phyloP scores from a whole-genome alignment of 371 early-diverging fungal genomes.

The Coemansia sp. region DNA sequence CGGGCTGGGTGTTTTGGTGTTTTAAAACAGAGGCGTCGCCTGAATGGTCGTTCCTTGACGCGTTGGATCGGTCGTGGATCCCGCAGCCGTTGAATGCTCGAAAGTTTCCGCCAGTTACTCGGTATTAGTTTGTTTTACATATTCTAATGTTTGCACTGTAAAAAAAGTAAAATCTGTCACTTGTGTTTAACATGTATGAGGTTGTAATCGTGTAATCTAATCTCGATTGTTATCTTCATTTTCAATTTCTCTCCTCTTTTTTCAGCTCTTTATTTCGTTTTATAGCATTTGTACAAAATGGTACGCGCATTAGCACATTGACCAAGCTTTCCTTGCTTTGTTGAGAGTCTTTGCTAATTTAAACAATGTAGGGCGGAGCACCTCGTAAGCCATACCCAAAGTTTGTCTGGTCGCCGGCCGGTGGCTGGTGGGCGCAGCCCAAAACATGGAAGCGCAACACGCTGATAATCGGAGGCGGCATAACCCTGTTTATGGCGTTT shows the following conservation, averaged over 20 bases:
- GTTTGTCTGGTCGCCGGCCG: conserved; percentile 75
- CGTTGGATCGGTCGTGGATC: conserved; percentile 54
- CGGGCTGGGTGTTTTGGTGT: conserved; percentile 57
- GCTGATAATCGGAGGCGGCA: conserved; percentile 65
- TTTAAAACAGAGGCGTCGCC: conserved; percentile 52
- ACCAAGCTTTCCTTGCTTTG: too few relatives aligned
- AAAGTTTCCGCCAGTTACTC: conserved; percentile 26
- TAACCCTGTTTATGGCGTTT: conserved; percentile 63
- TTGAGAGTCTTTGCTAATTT: too few relatives aligned
- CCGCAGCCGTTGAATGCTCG: conserved; percentile 47
- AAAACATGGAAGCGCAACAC: conserved; percentile 81
- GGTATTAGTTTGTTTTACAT: not conserved
- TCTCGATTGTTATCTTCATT: not conserved
- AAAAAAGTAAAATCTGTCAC: not conserved
- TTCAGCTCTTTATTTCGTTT: too few relatives aligned
- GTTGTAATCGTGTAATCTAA: not conserved
- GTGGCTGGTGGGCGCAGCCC: conserved; percentile 91
- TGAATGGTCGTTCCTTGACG: conserved; percentile 54
- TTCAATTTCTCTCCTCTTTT: not conserved
- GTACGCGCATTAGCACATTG: not conserved
- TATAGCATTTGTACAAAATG: not conserved
- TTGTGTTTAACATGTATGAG: too few relatives aligned
- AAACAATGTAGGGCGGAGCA: conserved; percentile 58
- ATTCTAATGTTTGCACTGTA: not conserved
- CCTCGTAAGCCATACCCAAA: conserved; percentile 65